Evolutionary conservation across 495 filamentous ascomycete species (phyloP).

Genomic region (Penicillium egyptiacum): DNA sequence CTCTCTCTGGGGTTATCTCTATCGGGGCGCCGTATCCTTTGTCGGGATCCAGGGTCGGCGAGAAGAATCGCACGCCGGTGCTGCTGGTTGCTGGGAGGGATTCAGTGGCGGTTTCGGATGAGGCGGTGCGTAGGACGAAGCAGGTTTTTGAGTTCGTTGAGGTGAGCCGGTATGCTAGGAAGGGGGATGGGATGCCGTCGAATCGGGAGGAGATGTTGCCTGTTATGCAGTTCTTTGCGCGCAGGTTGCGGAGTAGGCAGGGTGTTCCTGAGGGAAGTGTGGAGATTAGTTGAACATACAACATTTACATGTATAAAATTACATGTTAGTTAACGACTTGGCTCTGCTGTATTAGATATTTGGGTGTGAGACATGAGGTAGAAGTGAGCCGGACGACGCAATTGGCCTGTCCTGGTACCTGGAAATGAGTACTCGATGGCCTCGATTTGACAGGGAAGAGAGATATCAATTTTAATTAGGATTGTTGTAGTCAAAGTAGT

Average conservation of each 20-base stretch:
- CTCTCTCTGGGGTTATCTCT: slow-evolving; percentile 64
- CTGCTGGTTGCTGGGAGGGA: slow-evolving; percentile 68
- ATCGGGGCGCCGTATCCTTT: slow-evolving; percentile 72
- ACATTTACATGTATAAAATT: not conserved
- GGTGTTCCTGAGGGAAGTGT: slow-evolving; percentile 62
- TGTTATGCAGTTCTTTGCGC: slow-evolving; percentile 89
- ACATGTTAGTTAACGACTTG: not conserved
- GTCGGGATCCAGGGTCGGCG: slow-evolving; percentile 38
- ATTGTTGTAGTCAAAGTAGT: not conserved
- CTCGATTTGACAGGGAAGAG: not conserved
- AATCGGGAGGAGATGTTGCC: slow-evolving; percentile 86
- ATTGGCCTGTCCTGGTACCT: not conserved
- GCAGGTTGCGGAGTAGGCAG: slow-evolving; percentile 64
- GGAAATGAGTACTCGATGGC: not conserved
- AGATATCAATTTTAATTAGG: not conserved
- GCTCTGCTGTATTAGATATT: not conserved
- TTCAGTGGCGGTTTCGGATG: slow-evolving; percentile 60
- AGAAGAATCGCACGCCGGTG: slow-evolving; percentile 67
- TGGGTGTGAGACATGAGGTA: not conserved
- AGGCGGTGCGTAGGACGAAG: slow-evolving; percentile 61
- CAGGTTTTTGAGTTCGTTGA: slow-evolving; percentile 70
- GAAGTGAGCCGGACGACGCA: not conserved
- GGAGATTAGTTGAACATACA: slow-evolving; percentile 44
- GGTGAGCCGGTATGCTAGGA: slow-evolving; percentile 70
- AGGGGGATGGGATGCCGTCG: slow-evolving; percentile 79